Conservation (phyloP, 2,329 filamentous ascomycete species). For the Talaromyces islandicus region DNA sequence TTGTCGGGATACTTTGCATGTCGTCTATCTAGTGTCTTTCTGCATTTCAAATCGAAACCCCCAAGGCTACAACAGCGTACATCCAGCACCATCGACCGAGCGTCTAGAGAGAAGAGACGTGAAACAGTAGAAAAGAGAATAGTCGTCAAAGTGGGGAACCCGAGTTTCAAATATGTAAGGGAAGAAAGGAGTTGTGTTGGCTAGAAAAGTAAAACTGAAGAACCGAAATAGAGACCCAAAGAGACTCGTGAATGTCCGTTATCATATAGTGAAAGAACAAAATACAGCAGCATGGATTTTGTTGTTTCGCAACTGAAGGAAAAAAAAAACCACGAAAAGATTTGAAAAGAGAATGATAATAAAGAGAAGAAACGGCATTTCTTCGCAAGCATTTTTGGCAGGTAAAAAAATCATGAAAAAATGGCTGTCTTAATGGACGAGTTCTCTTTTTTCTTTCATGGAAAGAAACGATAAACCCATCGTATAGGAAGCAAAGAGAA, state of each 20-base stretch:
- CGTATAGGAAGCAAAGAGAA: not conserved
- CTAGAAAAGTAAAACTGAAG: not conserved
- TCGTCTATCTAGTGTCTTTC: not conserved
- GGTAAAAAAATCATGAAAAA: not conserved
- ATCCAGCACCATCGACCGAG: not conserved
- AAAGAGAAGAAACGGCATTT: not conserved
- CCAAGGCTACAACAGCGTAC: not conserved
- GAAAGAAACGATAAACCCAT: too few species aligned
- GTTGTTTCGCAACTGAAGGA: not conserved
- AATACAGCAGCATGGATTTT: not conserved
- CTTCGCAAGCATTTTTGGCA: not conserved
- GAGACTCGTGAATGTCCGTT: not conserved
- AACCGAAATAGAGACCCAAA: not conserved
- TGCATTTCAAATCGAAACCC: too few species aligned
- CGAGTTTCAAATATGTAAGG: not conserved
- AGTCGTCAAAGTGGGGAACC: not conserved
- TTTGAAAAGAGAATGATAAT: not conserved
- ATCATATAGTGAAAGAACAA: not conserved
- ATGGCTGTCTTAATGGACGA: not conserved
- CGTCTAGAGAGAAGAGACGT: conserved; percentile 2
- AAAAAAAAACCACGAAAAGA: not conserved
- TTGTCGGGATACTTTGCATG: not conserved
- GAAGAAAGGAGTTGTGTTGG: not conserved
- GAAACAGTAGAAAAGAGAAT: not conserved
- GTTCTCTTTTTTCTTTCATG: not conserved